A percentile compares a stretch with the other conserved stretches of the same genome.
Evolutionary conservation across 2,329 filamentous ascomycete genomes (phyloP).

Genomic region (Talaromyces sp.): DNA sequence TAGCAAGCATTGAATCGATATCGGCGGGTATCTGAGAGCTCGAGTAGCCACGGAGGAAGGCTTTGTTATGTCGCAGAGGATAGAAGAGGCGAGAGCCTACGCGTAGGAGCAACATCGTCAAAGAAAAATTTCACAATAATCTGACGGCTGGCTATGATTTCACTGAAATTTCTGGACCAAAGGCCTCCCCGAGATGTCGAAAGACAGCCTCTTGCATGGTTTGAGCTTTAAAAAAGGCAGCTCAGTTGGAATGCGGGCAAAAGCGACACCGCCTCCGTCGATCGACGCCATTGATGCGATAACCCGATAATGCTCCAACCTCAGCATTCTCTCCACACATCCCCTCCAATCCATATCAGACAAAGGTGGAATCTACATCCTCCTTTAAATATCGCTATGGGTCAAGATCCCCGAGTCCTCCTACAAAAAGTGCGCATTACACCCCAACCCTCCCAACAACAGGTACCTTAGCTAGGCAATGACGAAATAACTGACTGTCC

Average conservation of each 20-base stretch:
- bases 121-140: not conserved
- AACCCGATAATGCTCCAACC: slow-evolving; percentile 8
- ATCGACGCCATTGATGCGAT: slow-evolving; percentile 24
- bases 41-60: slow-evolving; percentile 25
- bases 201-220: not conserved
- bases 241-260: slow-evolving; percentile 13
- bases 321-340: slow-evolving; percentile 3
- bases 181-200: not conserved
- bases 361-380: not conserved
- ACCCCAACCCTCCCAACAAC: slow-evolving; percentile 7
- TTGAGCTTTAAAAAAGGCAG: not conserved
- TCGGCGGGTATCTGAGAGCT: slow-evolving; percentile 26
- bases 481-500: slow-evolving; percentile 34
- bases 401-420: slow-evolving; percentile 75
- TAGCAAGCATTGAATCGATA: slow-evolving; percentile 59
- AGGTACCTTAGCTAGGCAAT: slow-evolving; percentile 19
- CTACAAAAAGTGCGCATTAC: slow-evolving; percentile 68
- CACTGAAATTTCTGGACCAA: not conserved
- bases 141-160: too few species aligned
- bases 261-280: slow-evolving; percentile 27
- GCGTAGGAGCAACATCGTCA: slow-evolving; percentile 18
- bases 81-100: slow-evolving; percentile 18
- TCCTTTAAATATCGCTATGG: slow-evolving; percentile 53
- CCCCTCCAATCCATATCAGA: slow-evolving; percentile 1
- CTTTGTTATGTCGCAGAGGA: slow-evolving; percentile 11